phyloP scores from a whole-genome alignment of 2,329 filamentous ascomycete species.

The Xylaria sp. region DNA sequence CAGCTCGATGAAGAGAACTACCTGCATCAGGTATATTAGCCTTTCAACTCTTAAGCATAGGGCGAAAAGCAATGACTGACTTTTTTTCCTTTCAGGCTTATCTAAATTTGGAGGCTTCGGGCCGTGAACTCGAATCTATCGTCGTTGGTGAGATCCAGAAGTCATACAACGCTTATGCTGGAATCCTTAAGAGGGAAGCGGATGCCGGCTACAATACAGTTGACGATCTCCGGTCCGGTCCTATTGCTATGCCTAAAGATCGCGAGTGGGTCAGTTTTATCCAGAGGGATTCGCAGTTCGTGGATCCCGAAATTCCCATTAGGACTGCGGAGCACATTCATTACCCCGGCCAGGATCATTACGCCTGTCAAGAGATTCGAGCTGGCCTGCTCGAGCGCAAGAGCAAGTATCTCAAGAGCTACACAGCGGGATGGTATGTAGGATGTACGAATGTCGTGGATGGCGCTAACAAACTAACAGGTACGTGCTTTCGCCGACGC shows the following conservation, averaged over 20 bases:
- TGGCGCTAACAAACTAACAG: slow-evolving; percentile 57
- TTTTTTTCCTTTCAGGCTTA: slow-evolving; percentile 72
- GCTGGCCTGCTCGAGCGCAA: slow-evolving; percentile 94
- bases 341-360: slow-evolving; percentile 90
- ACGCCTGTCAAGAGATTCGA: slow-evolving; percentile 83
- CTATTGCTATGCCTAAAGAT: slow-evolving; percentile 93
- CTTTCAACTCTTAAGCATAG: background rate
- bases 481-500: slow-evolving; percentile 96
- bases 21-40: slow-evolving; percentile 77
- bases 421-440: slow-evolving; percentile 90
- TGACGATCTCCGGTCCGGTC: slow-evolving; percentile 84
- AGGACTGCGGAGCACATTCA: slow-evolving; percentile 83
- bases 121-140: slow-evolving; percentile 93
- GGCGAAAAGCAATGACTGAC: slow-evolving; percentile 26
- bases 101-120: slow-evolving; percentile 92
- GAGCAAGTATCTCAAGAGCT: slow-evolving; percentile 98
- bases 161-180: slow-evolving; percentile 92
- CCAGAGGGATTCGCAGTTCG: slow-evolving; percentile 82
- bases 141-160: slow-evolving; percentile 98
- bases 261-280: slow-evolving; percentile 91
- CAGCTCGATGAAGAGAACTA: slow-evolving; percentile 99
- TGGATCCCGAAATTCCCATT: slow-evolving; percentile 84
- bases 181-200: slow-evolving; percentile 90
- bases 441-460: slow-evolving; percentile 46
- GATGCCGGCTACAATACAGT: slow-evolving; percentile 82